These are phyloP conservation scores for Suillus spraguei DNA, from an alignment of 768 basidiomycete genomes.

Conservation along the genomic window DNA sequence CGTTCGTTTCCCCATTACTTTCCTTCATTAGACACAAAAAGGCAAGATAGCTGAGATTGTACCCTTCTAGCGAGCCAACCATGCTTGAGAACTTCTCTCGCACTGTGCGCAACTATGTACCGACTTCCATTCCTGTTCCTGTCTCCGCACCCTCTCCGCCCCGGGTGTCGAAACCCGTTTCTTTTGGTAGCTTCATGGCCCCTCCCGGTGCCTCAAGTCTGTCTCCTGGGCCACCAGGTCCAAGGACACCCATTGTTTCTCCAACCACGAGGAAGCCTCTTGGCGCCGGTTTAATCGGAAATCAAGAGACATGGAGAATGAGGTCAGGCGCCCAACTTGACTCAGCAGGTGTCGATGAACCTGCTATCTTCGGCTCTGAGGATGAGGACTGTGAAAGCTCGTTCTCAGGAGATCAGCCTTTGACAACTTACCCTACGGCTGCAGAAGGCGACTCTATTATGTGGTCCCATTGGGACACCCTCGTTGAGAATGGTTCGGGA, in stretches of 20 bases:
- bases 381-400: constrained; percentile 22
- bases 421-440: constrained; percentile 33
- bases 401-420: constrained; percentile 15
- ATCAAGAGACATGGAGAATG: constrained; percentile 14
- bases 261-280: not conserved
- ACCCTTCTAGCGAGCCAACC: constrained; percentile 45
- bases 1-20: constrained; percentile 3
- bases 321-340: constrained; percentile 11
- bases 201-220: constrained; percentile 23
- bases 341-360: constrained; percentile 20
- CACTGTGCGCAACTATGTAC: constrained; percentile 56
- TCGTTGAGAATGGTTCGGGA: constrained; percentile 22
- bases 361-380: constrained; percentile 21
- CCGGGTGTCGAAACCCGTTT: constrained; percentile 50
- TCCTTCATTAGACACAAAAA: not conserved
- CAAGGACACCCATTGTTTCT: not conserved
- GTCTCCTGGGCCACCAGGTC: constrained; percentile 12
- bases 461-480: constrained; percentile 37
- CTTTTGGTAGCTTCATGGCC: constrained; percentile 46
- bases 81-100: constrained; percentile 55
- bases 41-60: constrained; percentile 18
- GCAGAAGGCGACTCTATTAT: constrained; percentile 32
- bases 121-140: constrained; percentile 52
- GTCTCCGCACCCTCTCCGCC: constrained; percentile 50
- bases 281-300: constrained; percentile 3